A percentile compares a stretch with the other conserved stretches of the same genome.
Conservation (phyloP, 352 stramenopile species). For the Phytophthora palmivora region DNA sequence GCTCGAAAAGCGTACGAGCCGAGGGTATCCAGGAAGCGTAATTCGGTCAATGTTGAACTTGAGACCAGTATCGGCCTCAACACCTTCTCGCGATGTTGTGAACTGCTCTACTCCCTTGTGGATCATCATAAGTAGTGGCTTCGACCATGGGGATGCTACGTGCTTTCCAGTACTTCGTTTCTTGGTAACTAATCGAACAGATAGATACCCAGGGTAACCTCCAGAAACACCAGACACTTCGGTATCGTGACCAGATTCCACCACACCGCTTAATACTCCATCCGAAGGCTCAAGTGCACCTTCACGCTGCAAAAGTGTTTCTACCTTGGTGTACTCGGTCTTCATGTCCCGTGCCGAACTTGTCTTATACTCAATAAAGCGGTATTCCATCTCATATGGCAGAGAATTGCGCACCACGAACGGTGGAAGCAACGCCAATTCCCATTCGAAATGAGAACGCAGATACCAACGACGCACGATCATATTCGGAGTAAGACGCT, state of each 20-base stretch:
- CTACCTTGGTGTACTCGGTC: conserved; percentile 67
- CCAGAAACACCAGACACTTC: conserved; percentile 82
- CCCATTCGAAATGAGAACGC: conserved; percentile 82
- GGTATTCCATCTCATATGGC: conserved; percentile 86
- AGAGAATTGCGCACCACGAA: conserved; percentile 90
- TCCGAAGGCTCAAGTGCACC: conserved; percentile 36
- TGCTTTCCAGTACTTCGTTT: conserved; percentile 42
- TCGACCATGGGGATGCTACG: conserved; percentile 71
- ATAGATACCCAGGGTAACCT: conserved; percentile 75
- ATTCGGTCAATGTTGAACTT: conserved; percentile 80
- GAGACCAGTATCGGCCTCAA: conserved; percentile 59
- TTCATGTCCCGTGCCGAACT: conserved; percentile 58
- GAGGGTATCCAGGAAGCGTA: conserved; percentile 68
- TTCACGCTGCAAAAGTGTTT: conserved; percentile 55
- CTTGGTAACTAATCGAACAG: conserved; percentile 61
- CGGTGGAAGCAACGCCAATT: conserved; percentile 75
- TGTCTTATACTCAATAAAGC: conserved; percentile 85
- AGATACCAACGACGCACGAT: conserved; percentile 80
- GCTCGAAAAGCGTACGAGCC: conserved; percentile 82
- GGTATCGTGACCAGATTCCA: conserved; percentile 74
- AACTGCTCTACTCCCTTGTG: conserved; percentile 79
- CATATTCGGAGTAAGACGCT: conserved; percentile 76
- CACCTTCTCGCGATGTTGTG: conserved; percentile 64
- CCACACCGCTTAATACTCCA: conserved; percentile 52
- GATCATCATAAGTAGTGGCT: conserved; percentile 87